phyloP scores from a whole-genome alignment of 192 early-diverging fungal genomes.

The Dissophora globulifera region DNA sequence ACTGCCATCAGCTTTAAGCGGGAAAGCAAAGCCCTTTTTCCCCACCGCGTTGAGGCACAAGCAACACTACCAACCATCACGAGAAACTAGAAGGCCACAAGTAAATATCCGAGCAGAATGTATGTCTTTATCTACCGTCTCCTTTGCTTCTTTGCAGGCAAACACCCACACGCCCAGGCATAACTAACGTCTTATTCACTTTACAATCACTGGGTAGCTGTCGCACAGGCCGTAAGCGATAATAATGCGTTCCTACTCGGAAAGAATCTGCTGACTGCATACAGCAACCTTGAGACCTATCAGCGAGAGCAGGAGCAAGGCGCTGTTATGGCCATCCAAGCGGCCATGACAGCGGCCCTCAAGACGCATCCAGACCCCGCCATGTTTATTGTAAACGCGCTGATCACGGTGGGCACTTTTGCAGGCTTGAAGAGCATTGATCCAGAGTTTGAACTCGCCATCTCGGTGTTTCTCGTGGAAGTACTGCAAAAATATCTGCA shows the following conservation, averaged over 20 bases:
- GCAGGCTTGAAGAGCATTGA: slow-evolving; percentile 14
- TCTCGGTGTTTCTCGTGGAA: slow-evolving; percentile 17
- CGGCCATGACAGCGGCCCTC: slow-evolving; percentile 6
- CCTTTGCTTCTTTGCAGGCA: too few species aligned
- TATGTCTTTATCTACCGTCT: too few species aligned
- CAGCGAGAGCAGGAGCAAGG: neutral
- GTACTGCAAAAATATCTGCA: neutral
- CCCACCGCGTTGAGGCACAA: too few species aligned
- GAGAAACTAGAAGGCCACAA: too few species aligned
- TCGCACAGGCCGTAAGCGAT: neutral
- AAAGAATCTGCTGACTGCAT: slow-evolving; percentile 9
- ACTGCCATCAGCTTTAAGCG: too few species aligned
- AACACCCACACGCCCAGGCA: too few species aligned
- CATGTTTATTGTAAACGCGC: slow-evolving; percentile 17
- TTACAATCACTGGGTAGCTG: too few species aligned
- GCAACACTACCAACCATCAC: too few species aligned
- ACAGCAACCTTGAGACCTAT: neutral
- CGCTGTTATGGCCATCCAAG: neutral
- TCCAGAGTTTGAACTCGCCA: slow-evolving; percentile 17
- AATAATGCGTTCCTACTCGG: slow-evolving; percentile 38
- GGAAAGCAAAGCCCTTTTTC: too few species aligned
- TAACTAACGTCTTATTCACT: too few species aligned
- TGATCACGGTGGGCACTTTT: slow-evolving; percentile 27
- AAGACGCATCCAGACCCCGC: slow-evolving; percentile 11
- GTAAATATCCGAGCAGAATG: too few species aligned